Conservation (phyloP, 73 alveolate species). For the Symbiodinium natans region DNA sequence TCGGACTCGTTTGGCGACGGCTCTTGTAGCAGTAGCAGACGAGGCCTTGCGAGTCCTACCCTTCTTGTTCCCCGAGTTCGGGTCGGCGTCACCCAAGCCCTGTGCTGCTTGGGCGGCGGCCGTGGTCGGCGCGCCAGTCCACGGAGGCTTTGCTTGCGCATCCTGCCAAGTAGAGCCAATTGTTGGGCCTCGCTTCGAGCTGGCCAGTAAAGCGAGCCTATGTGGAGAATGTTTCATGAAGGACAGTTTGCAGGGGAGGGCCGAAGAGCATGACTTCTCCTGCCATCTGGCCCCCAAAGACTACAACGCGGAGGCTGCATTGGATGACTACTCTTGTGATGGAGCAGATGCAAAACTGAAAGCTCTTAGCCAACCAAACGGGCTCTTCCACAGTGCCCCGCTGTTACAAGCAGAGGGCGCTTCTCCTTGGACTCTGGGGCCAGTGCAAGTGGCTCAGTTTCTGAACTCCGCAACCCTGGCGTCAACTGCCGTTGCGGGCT, state of each 20-base stretch:
- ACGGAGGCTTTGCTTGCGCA: conserved; percentile 30
- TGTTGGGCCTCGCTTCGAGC: conserved; percentile 55
- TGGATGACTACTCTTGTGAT: neutral
- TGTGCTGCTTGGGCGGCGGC: conserved; percentile 48
- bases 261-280: conserved; percentile 12
- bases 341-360: neutral
- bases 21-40: conserved; percentile 22
- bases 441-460: conserved; percentile 7
- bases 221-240: conserved; percentile 35
- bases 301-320: conserved; percentile 2
- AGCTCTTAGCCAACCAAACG: neutral
- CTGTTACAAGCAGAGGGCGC: neutral
- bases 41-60: conserved; percentile 31
- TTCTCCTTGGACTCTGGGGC: neutral
- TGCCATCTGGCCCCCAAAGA: conserved; percentile 31
- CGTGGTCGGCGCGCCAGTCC: conserved; percentile 37
- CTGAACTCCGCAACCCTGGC: neutral
- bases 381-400: neutral
- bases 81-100: neutral
- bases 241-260: conserved; percentile 18
- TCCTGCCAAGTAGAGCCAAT: neutral
- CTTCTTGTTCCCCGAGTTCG: neutral
- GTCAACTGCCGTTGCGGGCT: neutral
- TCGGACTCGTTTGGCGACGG: conserved; percentile 6
- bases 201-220: neutral